A percentile compares a stretch with the other conserved stretches of the same genome.
Evolutionary conservation across 2,329 filamentous ascomycete species (phyloP).

Genomic region (Colletotrichum zoysiae): DNA sequence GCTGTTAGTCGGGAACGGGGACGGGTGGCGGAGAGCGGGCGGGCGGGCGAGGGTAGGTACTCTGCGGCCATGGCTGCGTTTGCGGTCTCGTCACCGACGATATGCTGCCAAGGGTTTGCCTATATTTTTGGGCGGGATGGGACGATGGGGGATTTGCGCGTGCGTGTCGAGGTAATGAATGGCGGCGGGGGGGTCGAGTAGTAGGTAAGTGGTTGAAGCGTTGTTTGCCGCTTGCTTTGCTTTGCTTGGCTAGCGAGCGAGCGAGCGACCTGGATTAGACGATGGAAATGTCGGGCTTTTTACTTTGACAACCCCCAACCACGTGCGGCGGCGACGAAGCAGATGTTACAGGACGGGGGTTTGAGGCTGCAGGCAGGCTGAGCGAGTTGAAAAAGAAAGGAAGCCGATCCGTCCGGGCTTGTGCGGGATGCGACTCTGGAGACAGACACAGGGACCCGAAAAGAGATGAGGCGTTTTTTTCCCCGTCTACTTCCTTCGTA

Average conservation of each 20-base stretch:
- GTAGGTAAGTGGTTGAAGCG: not conserved
- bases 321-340: conserved; percentile 6
- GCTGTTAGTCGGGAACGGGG: not conserved
- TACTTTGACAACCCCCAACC: conserved; percentile 5
- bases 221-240: not conserved
- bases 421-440: not conserved
- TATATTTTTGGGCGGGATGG: not conserved
- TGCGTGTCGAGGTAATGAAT: not conserved
- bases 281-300: not conserved
- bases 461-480: conserved; percentile 3
- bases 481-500: not conserved
- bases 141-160: not conserved
- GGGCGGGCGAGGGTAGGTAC: conserved; percentile 3
- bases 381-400: too few relatives aligned
- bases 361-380: conserved; percentile 20
- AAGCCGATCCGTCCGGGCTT: not conserved
- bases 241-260: too few relatives aligned
- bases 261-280: not conserved
- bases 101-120: not conserved
- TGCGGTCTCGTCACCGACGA: not conserved
- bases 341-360: conserved; percentile 25
- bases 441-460: not conserved
- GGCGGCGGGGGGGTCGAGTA: not conserved
- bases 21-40: not conserved
- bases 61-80: conserved; percentile 27